Base-by-base conservation (phyloP, 2,329 filamentous ascomycete species). In the Hysterium pulicare region DNA sequence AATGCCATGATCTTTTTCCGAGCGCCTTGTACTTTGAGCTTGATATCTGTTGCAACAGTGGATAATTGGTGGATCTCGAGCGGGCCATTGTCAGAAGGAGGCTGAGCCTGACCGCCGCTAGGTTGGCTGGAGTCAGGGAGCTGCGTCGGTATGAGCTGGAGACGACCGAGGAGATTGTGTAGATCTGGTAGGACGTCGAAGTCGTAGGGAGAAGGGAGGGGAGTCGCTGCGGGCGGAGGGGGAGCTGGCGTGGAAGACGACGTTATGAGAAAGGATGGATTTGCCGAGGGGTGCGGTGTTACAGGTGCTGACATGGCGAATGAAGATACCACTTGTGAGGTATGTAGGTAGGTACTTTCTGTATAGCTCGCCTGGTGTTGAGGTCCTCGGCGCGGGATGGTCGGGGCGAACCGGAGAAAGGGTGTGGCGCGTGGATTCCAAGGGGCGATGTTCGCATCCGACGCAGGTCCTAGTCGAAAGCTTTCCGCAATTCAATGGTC, bases 151-250 rank as follows among this genome's bases (percentile, higher is more conserved):
- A 70, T 74, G 53, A 86, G 81, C 7, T 8, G 7, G 15, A 96
- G 78, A 38, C 87, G 86, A 51, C 82, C 75, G 47, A 96, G 81
- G 53, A 95, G 81, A 45, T 82, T 77, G 58, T 88, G 84, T 41
- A 96, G 81, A 58, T 90, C 82, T 20, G 90, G 88, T 41, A 95
- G 79, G 54, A 89, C 81, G 72, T 95, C 90, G 71, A 96, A 88
- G 38, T 82, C 82, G 66, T 90, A 84, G 21, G 90, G 86, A 38
- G 87, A 79, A 48, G 93, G 85, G 42, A 84, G 81, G 23, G 84
- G 77, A 45, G 79, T 71, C 49, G 73, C 66, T 49, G 72, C 71
- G 13, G 61, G 56, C 11, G 58, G 54, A 15, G 60, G 43, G 16
- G 61, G 62, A 34, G 63, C 54, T n/a, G 53, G 51, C 21, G 55